phyloP scores from a whole-genome alignment of 1,284 basidiomycete genomes.

The Pseudozyma sp. region DNA sequence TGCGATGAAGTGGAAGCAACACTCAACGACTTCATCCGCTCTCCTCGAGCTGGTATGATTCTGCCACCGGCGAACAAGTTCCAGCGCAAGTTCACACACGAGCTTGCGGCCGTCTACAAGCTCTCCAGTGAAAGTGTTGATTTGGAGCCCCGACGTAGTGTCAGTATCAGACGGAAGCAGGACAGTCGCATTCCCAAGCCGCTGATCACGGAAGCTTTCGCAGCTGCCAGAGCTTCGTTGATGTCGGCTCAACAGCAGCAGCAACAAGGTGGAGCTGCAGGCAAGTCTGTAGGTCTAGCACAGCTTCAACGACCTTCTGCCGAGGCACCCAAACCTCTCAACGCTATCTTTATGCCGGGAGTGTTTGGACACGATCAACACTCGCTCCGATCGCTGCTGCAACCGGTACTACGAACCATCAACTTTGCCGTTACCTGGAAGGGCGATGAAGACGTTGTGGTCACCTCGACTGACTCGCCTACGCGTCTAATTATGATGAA shows the following conservation, averaged over 20 bases:
- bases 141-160: conserved; percentile 55
- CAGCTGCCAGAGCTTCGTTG: conserved; percentile 31
- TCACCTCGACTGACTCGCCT: conserved; percentile 51
- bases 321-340: conserved; percentile 50
- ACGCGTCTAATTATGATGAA: conserved; percentile 49
- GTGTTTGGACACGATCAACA: conserved; percentile 61
- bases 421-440: conserved; percentile 51
- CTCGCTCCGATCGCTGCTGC: conserved; percentile 45
- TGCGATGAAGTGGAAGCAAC: conserved; percentile 59
- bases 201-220: conserved; percentile 56
- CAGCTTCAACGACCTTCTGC: conserved; percentile 43
- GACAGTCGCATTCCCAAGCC: conserved; percentile 57
- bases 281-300: conserved; percentile 44
- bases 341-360: conserved; percentile 53
- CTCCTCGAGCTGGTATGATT: conserved; percentile 58
- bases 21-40: conserved; percentile 64
- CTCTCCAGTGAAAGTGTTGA: conserved; percentile 61
- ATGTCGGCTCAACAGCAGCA: conserved; percentile 33
- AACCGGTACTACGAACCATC: conserved; percentile 38
- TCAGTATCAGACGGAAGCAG: conserved; percentile 60
- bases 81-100: conserved; percentile 61
- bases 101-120: conserved; percentile 56
- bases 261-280: conserved; percentile 1
- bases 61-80: conserved; percentile 52
- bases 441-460: conserved; percentile 60